A percentile compares a stretch with the other conserved stretches of the same genome.
phyloP scores from a whole-genome alignment of 305 asterid species.

The Galium porrigens region DNA sequence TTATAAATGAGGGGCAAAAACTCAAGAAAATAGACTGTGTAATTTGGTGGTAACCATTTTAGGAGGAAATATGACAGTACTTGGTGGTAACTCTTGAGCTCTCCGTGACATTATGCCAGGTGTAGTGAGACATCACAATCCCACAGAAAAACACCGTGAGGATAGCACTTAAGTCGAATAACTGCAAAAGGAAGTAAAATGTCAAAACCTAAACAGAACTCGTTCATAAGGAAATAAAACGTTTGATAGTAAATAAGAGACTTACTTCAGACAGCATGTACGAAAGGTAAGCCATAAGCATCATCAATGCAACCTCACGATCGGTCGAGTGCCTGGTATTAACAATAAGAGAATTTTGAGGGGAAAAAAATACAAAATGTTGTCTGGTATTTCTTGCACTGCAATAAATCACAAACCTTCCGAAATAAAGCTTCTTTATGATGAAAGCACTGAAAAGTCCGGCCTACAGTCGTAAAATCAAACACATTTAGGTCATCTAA shows the following conservation, averaged over 20 bases:
- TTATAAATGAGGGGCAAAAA: background rate
- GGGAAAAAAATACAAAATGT: background rate
- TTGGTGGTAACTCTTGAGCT: constrained; percentile 83
- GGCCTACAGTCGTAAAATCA: constrained; percentile 32
- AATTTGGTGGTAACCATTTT: background rate
- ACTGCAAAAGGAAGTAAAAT: constrained; percentile 30
- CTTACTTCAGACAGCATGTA: constrained; percentile 93
- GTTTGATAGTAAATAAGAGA: constrained; percentile 5
- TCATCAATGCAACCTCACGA: constrained; percentile 96
- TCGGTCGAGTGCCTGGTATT: constrained; percentile 83
- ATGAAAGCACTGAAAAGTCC: constrained; percentile 80
- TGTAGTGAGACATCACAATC: constrained; percentile 82
- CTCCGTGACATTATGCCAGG: constrained; percentile 95
- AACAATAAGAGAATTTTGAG: constrained; percentile 13
- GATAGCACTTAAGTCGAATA: constrained; percentile 59
- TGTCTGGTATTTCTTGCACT: background rate
- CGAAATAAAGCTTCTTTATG: constrained; percentile 81
- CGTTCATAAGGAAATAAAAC: background rate
- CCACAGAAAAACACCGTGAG: constrained; percentile 88
- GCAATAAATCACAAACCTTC: constrained; percentile 47
- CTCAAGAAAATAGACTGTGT: background rate
- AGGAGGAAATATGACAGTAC: constrained; percentile 23
- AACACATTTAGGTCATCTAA: constrained; percentile 1
- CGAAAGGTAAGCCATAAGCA: constrained; percentile 92
- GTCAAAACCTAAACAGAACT: background rate